Base-by-base conservation (phyloP, 2,329 filamentous ascomycete genomes). In the Fonsecaea monophora region DNA sequence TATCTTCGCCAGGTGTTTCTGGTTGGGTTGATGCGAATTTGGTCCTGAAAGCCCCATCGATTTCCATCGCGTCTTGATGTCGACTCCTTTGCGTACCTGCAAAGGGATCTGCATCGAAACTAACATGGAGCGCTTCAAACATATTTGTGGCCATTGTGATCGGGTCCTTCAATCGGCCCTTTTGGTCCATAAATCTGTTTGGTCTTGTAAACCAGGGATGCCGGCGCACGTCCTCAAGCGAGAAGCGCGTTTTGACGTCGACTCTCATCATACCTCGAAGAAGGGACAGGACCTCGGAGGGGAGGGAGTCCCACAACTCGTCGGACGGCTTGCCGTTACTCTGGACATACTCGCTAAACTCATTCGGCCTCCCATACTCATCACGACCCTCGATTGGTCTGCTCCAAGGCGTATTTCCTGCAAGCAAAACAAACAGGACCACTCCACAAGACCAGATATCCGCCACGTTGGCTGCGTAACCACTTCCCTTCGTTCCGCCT, bases 361-460 rank as follows among this genome's bases (percentile, higher is more conserved):
- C 95, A 56, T 72, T 74, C 30, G 58, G 68, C 60, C 69, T 53
- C 13, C 72, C 72, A 83, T 92, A 96, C 77, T 92, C 97, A 65
- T 88, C 85, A 40, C 61, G 60, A 9, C 68, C 72, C 40, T 86
- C 82, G 2, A 93, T 94, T 0, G 95, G 95, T 76, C 95, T 92
- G 75, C 98, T 95, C 95, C 95, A 99, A 0, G 95, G 95, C 1
- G 95, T 99, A 76, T 99, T 99, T 9, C 95, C 95, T 1, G 96
- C 93, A 3, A 99, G 83, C 3, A 99, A 83, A 40, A 98, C 95
- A 75, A 99, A 99, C 3, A 99, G 83, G n/a, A 99, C 96, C 61
- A 99, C 93, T 38, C 95, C 95, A 74, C 94, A 97, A 15, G 94
- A 97, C 96, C 96, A 99, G 64, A 99, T 90, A 76, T 99, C 95